Base-by-base conservation (phyloP, 352 stramenopile genomes). In the Phytophthora tentaculata region DNA sequence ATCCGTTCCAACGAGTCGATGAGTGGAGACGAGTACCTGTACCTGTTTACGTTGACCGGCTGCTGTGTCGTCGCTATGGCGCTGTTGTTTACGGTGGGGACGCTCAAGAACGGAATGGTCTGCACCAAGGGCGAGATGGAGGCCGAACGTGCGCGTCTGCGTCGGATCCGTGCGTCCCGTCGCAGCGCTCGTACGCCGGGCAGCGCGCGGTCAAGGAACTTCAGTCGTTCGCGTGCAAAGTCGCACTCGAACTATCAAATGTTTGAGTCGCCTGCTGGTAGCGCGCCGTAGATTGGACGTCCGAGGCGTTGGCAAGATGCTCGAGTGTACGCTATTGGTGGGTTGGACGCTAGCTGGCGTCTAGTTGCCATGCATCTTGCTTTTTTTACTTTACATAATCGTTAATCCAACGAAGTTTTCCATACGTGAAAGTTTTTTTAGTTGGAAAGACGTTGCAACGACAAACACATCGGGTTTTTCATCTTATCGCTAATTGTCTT, bases 191-290 rank as follows among this genome's bases (percentile, higher is more conserved):
- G 82, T 35, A 92, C 84, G 4, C 82, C 84, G 3, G 82, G 84
- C 37, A 88, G 74, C 32, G 82, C 80, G 17, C 76, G 82, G 2
- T 83, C 75, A 35, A 81, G 77, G 67, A 89, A 91, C 64, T 72
- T 89, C 49, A 88, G 79, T 47, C 81, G 80, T n/a, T 86, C 83
- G 48, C 79, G 83, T 22, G 77, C 67, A 51, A 88, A 88, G 69
- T 88, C 80, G 35, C 76, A 90, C 66, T 86, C 77, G 67, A 90
- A 87, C 72, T 90, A 90, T 67, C 80, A 90, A 55, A 76, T 88
- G 67, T 87, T 73, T 69, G 80, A 90, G 58, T 90, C 81, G 29
- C 81, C 81, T 24, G 79, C 74, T 39, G 81, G 76, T 23, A 83
- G 78, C 29, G 67, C 74, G 19, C 78, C 76, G 56, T 85, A 85